Evolutionary conservation across 768 basidiomycete species (phyloP), one percentile per base, ranked within the genome.

Genomic region (Chalciporus sphaerocephalus): DNA sequence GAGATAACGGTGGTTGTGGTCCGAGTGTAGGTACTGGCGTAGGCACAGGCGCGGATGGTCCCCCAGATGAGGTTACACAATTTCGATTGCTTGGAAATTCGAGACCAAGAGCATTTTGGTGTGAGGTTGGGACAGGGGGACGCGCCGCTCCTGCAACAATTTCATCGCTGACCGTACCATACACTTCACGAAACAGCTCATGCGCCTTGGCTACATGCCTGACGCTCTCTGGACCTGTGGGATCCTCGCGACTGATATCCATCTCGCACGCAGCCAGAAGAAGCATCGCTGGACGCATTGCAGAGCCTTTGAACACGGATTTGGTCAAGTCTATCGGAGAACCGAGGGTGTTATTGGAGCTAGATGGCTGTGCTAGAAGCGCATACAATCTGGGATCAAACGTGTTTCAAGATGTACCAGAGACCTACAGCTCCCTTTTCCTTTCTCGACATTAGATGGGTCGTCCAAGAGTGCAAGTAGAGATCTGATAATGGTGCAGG

Each of bases 251-350:
- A 17, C 63, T 67, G 33, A 65, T 55, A 40, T 65, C 63, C 44
- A 67, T 22, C 35, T 65, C 63, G 47, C 63, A 65, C 2, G 63
- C 63, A n/a, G 65, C 63, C 10, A 65, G 41, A 39, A 67, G 50
- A 39, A 65, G 46, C 54, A 55, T 44, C 2, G 60, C 63, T 12
- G 63, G 63, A 30, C 63, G 63, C 35, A 60, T 44, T 8, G 47
- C 50, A 10, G 62, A 38, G 13, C 40, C 34, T 38, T 43, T 49
- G 11, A 47, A 52, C 28, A 38, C 55, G 15, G 57, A 18, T 33
- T 27, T 20, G 11, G 47, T 37, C 22, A 34, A 33, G 7, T 58
- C 51, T 12, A 36, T 20, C 18, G 46, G 27, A 18, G 43, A 40
- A 30, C 40, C 47, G 23, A 48, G 46, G 28, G 50, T 46, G 7